Percentiles rank a stretch among this genome's conserved stretches.
These are phyloP conservation scores for Euptelea pleiosperma DNA, from an alignment of 164 flowering plant species.

Conservation along the genomic window DNA sequence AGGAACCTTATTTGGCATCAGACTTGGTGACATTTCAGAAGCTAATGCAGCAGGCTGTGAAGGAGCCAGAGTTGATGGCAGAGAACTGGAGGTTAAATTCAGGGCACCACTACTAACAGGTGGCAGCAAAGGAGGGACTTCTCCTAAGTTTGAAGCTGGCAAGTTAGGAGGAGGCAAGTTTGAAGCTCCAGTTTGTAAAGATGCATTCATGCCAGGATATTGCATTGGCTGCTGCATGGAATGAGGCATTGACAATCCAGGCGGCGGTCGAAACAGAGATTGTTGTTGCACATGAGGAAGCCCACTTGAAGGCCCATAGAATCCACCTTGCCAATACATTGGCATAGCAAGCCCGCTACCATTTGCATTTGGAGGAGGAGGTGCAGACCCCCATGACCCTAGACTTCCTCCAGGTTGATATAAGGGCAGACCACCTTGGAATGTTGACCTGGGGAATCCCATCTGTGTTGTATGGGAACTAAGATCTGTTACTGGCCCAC, in stretches of 20 bases:
- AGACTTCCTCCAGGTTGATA: conserved; percentile 74
- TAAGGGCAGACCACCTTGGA: conserved; percentile 69
- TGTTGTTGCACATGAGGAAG: conserved; percentile 70
- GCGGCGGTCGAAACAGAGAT: conserved; percentile 69
- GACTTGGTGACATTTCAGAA: conserved; percentile 38
- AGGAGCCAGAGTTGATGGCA: conserved; percentile 42
- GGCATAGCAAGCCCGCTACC: conserved; percentile 71
- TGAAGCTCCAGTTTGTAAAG: conserved; percentile 42
- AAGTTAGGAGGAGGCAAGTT: conserved; percentile 24
- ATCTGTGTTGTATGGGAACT: conserved; percentile 45
- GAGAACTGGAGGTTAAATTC: conserved; percentile 33
- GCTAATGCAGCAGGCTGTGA: conserved; percentile 36
- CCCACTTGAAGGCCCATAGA: conserved; percentile 67
- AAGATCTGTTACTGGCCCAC: conserved; percentile 48
- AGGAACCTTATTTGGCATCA: conserved; percentile 43
- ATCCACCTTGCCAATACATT: conserved; percentile 93
- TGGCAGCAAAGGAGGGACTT: conserved; percentile 36
- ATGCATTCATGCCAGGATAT: conserved; percentile 48
- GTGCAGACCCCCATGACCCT: conserved; percentile 76
- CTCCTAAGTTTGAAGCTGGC: conserved; percentile 32
- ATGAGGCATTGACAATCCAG: conserved; percentile 64
- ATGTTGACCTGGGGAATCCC: conserved; percentile 59
- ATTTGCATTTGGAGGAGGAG: conserved; percentile 55
- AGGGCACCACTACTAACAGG: conserved; percentile 33
- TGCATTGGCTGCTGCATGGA: conserved; percentile 75